Evolutionary conservation across 768 basidiomycete genomes (phyloP).

Genomic region (Leucosporidium scottii): DNA sequence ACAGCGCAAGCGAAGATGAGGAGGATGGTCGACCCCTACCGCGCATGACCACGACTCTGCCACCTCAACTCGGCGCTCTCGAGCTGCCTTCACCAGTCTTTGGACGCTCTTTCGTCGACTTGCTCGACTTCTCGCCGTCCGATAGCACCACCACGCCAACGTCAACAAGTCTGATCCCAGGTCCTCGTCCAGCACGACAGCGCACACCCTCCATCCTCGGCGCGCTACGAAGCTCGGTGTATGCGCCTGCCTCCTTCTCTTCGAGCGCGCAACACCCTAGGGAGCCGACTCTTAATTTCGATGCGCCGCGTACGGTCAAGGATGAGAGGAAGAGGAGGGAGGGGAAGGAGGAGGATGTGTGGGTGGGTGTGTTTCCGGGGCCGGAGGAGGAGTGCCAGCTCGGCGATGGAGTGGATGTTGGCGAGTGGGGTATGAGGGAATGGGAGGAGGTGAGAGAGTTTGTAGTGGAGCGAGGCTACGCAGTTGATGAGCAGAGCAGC

Average conservation of each 20-base stretch:
- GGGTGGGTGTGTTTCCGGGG: not conserved
- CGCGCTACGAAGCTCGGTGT: not conserved
- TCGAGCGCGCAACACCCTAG: not conserved
- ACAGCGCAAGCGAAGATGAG: too few relatives aligned
- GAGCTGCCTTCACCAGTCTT: constrained; percentile 2
- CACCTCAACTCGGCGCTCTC: constrained; percentile 2
- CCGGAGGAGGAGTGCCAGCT: not conserved
- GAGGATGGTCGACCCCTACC: too few relatives aligned
- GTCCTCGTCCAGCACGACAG: not conserved
- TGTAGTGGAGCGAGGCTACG: not conserved
- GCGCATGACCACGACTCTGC: too few relatives aligned
- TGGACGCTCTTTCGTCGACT: not conserved
- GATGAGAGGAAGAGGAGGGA: not conserved
- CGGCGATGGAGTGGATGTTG: not conserved
- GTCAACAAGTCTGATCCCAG: not conserved
- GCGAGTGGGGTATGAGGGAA: not conserved
- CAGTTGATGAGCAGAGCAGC: not conserved
- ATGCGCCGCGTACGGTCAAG: not conserved
- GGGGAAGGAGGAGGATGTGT: not conserved
- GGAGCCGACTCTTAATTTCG: not conserved
- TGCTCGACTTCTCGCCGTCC: not conserved
- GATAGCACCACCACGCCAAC: not conserved
- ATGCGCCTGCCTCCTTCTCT: not conserved
- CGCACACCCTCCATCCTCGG: too few relatives aligned
- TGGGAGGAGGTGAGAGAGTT: not conserved